These are phyloP conservation scores for Zasmidium cellare DNA, from an alignment of 2,329 filamentous ascomycete species.

Conservation along the genomic window DNA sequence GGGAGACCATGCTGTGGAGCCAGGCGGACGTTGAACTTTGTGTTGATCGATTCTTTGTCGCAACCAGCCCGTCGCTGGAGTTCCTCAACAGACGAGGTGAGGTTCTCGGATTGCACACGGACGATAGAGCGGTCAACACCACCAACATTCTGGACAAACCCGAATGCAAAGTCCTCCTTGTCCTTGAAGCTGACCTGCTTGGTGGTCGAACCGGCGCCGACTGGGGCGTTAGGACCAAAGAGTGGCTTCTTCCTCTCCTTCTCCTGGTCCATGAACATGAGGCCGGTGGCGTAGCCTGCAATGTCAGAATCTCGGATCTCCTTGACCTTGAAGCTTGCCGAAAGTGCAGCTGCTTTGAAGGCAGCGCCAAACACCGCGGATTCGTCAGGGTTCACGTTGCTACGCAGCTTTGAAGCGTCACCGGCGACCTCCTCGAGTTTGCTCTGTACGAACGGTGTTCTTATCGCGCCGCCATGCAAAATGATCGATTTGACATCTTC, in stretches of 20 bases:
- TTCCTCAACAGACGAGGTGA: conserved; percentile 78
- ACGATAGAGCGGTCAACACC: conserved; percentile 61
- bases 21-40: conserved; percentile 76
- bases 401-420: conserved; percentile 74
- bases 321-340: conserved; percentile 95
- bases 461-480: conserved; percentile 83
- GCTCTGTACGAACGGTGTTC: conserved; percentile 93
- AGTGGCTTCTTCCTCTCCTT: conserved; percentile 76
- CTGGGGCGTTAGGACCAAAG: conserved; percentile 74
- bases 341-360: conserved; percentile 89
- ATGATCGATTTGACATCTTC: conserved; percentile 85
- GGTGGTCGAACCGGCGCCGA: conserved; percentile 59
- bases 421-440: conserved; percentile 76
- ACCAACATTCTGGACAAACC: conserved; percentile 72
- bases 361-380: conserved; percentile 93
- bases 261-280: conserved; percentile 69
- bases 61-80: conserved; percentile 80
- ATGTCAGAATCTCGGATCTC: conserved; percentile 85
- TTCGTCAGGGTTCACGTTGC: conserved; percentile 96
- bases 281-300: conserved; percentile 69
- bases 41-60: conserved; percentile 71
- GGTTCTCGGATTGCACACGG: conserved; percentile 73
- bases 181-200: conserved; percentile 87
- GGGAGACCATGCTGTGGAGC: conserved; percentile 74
- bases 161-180: conserved; percentile 75